Percentiles rank a stretch among this genome's conserved stretches.
Evolutionary conservation across 306 rosid genomes (phyloP).

Genomic region (Luffa acutangula): DNA sequence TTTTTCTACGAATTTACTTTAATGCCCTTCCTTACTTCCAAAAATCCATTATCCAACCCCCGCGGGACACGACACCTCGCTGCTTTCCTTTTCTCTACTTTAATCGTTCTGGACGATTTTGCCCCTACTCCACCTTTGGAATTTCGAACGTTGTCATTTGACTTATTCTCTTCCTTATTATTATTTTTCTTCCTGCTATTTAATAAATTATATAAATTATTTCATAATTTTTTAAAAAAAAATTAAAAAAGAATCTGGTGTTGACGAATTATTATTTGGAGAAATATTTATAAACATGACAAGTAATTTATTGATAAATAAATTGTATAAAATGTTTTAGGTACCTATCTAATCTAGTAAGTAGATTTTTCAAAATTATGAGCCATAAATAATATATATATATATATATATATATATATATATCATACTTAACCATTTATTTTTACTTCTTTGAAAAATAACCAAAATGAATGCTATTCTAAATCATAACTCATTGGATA

Average conservation of each 20-base stretch:
- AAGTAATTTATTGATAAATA: not conserved
- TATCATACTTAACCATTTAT: too few relatives aligned
- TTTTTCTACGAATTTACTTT: accelerated
- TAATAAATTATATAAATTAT: not conserved
- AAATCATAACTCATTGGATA: too few relatives aligned
- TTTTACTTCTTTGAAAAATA: too few relatives aligned
- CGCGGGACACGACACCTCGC: not conserved
- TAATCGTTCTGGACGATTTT: not conserved
- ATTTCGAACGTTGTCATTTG: not conserved
- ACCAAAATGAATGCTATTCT: too few relatives aligned
- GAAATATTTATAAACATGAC: not conserved
- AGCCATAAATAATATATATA: too few relatives aligned
- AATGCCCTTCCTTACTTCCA: not conserved
- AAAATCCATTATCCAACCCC: not conserved
- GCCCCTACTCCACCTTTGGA: not conserved
- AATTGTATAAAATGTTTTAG: not conserved
- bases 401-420: too few relatives aligned
- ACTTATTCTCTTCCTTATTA: not conserved
- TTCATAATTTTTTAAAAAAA: too few relatives aligned
- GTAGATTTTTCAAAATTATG: not conserved
- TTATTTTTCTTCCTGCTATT: not conserved
- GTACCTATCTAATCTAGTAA: not conserved
- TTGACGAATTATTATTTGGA: not conserved
- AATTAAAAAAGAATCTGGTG: not conserved
- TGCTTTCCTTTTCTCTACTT: not conserved